A percentile compares a stretch with the other conserved stretches of the same genome.
phyloP scores from a whole-genome alignment of 1,139 yeast species.

The Chernovozyma aurita region DNA sequence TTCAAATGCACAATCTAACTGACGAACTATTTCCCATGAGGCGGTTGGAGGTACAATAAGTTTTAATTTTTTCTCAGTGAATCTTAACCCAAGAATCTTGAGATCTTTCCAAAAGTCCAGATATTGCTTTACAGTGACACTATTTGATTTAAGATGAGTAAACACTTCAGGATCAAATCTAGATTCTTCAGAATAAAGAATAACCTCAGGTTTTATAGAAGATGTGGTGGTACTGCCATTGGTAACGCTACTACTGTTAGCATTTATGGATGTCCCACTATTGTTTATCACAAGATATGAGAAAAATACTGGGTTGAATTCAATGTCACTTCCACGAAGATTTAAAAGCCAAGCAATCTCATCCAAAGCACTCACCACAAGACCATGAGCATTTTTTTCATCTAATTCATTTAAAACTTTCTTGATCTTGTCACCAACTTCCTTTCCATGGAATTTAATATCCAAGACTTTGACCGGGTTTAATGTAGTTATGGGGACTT shows the following conservation, averaged over 20 bases:
- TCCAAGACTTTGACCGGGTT: conserved; percentile 44
- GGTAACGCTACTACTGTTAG: neutral
- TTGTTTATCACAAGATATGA: conserved; percentile 65
- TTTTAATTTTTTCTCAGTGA: conserved; percentile 41
- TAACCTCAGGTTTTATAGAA: conserved; percentile 23
- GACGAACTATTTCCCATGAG: conserved; percentile 78
- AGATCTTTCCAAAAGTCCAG: conserved; percentile 53
- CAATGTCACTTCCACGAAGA: conserved; percentile 73
- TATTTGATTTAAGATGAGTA: conserved; percentile 30
- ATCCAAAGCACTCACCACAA: conserved; percentile 74
- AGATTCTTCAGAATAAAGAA: conserved; percentile 44
- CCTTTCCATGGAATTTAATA: conserved; percentile 45
- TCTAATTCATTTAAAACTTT: conserved; percentile 42
- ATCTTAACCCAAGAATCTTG: conserved; percentile 35
- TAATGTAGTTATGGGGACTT: conserved; percentile 42
- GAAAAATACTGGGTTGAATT: conserved; percentile 88
- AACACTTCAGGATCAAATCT: conserved; percentile 28
- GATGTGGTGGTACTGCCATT: neutral
- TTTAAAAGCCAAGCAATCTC: conserved; percentile 93
- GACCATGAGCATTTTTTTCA: conserved; percentile 35
- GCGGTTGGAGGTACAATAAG: conserved; percentile 56
- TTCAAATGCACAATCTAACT: conserved; percentile 36
- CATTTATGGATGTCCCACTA: conserved; percentile 12
- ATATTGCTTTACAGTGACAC: conserved; percentile 50
- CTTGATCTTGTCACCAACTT: conserved; percentile 38